phyloP scores from a whole-genome alignment of 345 rosid species.

The Bruguiera gymnorhiza region DNA sequence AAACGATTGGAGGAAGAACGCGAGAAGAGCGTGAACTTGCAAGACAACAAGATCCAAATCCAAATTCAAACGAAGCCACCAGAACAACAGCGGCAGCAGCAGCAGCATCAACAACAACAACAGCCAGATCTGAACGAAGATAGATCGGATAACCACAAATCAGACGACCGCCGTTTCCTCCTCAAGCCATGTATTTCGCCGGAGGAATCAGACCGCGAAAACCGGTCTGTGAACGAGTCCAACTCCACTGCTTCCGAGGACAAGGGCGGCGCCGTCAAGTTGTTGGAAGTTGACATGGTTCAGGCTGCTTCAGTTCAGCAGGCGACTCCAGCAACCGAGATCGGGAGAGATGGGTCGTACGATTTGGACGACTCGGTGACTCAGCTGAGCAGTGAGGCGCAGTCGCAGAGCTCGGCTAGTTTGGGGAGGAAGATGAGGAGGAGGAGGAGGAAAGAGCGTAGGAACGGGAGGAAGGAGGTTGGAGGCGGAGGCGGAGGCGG shows the following conservation, averaged over 20 bases:
- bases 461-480: slow-evolving; percentile 26
- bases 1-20: slow-evolving; percentile 63
- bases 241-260: slow-evolving; percentile 57
- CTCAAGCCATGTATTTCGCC: no score
- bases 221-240: slow-evolving; percentile 72
- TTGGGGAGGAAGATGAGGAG: slow-evolving; percentile 17
- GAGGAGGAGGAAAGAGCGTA: slow-evolving; percentile 28
- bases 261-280: slow-evolving; percentile 18
- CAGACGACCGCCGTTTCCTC: not conserved
- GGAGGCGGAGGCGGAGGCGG: slow-evolving; percentile 14
- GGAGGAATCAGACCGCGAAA: slow-evolving; percentile 56
- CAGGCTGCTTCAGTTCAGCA: slow-evolving; percentile 25
- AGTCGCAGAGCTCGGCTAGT: slow-evolving; percentile 52
- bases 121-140: slow-evolving; percentile 52
- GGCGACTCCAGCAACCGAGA: not conserved
- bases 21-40: slow-evolving; percentile 27
- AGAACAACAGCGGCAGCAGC: not conserved
- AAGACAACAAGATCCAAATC: slow-evolving; percentile 9
- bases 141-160: slow-evolving; percentile 30
- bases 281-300: slow-evolving; percentile 14
- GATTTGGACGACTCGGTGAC: slow-evolving; percentile 45
- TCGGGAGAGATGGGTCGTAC: slow-evolving; percentile 17
- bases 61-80: slow-evolving; percentile 46
- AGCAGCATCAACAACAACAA: not conserved
- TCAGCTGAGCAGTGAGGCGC: slow-evolving; percentile 42